Evolutionary conservation across 139 green algal genomes (phyloP).

Genomic region (Nannochloris sp.): DNA sequence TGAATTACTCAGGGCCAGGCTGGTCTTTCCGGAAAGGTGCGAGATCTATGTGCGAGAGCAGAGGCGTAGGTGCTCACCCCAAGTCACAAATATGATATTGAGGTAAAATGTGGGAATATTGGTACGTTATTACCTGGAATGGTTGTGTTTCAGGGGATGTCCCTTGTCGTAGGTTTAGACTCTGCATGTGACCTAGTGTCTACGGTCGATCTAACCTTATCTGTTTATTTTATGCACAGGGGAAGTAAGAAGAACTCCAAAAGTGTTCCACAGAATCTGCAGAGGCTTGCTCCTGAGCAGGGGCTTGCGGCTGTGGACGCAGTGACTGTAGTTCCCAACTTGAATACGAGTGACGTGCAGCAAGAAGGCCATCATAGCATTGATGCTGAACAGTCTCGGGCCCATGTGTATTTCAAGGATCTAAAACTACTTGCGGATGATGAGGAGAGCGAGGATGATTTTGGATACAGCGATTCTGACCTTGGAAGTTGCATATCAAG

Average conservation of each 20-base stretch:
- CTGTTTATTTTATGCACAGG: not conserved
- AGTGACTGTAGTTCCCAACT: constrained; percentile 8
- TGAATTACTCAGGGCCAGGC: too few relatives aligned
- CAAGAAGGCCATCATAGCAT: not conserved
- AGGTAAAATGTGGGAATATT: constrained; percentile 6
- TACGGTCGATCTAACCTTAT: not conserved
- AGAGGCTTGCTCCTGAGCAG: constrained; percentile 4
- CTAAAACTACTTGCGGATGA: constrained; percentile 33
- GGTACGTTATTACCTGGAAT: not conserved
- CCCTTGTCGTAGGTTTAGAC: too few relatives aligned
- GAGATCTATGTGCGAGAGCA: not conserved
- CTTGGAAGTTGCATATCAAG: too few relatives aligned
- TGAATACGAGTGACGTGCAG: too few relatives aligned
- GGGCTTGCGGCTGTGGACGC: constrained; percentile 8
- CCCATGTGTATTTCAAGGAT: constrained; percentile 36
- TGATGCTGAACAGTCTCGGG: not conserved
- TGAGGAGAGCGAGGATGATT: constrained; percentile 13
- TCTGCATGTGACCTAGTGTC: too few relatives aligned
- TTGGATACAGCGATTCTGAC: too few relatives aligned
- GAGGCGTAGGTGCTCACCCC: not conserved
- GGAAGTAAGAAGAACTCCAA: constrained; percentile 11
- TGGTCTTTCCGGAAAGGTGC: not conserved
- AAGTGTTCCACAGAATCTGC: not conserved
- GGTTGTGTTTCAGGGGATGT: too few relatives aligned
- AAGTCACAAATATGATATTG: not conserved